Evolutionary conservation across 2,329 filamentous ascomycete genomes (phyloP).

Genomic region (Aspergillus sojae): DNA sequence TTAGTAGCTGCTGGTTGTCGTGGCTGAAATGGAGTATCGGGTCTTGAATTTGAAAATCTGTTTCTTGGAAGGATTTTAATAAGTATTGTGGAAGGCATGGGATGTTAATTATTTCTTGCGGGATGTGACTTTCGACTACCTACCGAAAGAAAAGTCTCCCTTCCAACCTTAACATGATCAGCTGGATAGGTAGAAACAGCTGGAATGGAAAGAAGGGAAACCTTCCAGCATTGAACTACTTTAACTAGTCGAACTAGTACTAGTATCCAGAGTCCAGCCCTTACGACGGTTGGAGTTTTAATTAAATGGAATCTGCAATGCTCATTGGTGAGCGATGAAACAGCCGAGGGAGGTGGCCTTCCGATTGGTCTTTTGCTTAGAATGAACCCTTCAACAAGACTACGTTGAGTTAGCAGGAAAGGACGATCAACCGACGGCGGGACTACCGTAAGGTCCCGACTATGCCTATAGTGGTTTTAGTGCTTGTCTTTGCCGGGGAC

Average conservation of each 20-base stretch:
- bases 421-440: conserved; percentile 1
- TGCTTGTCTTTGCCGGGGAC: background rate
- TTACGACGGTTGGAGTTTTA: background rate
- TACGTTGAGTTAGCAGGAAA: background rate
- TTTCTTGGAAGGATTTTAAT: too few relatives aligned
- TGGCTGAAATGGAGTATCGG: background rate
- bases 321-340: conserved; percentile 10
- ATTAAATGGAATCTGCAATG: background rate
- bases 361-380: background rate
- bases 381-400: background rate
- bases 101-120: too few relatives aligned
- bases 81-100: background rate
- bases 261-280: background rate
- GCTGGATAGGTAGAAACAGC: background rate
- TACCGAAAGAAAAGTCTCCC: background rate
- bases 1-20: background rate
- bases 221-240: background rate
- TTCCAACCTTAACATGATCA: background rate
- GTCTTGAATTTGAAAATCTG: background rate
- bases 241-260: too few relatives aligned
- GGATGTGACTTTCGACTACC: too few relatives aligned
- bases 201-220: background rate
- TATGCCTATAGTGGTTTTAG: background rate
- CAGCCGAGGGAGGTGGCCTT: background rate
- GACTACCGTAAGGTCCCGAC: conserved; percentile 1